Percentiles rank a stretch among this genome's conserved stretches.
Evolutionary conservation across 164 flowering plant genomes (phyloP).

Genomic region (Vitis riparia): DNA sequence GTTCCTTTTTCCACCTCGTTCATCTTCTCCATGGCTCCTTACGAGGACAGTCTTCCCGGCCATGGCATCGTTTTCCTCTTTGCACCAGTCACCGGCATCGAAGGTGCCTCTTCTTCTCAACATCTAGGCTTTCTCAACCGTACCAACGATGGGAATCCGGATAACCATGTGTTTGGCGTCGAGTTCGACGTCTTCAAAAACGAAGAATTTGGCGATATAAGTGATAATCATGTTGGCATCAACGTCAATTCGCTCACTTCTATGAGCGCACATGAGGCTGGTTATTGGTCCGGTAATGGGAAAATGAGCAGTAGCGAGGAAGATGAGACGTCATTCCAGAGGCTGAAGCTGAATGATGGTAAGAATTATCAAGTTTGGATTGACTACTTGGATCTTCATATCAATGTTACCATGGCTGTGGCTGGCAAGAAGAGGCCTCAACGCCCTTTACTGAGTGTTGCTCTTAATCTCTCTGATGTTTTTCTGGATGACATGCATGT

Average conservation of each 20-base stretch:
- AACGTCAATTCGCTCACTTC: conserved; percentile 57
- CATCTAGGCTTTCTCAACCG: conserved; percentile 49
- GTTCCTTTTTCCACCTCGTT: conserved; percentile 41
- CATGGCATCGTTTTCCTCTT: conserved; percentile 65
- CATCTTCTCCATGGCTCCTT: conserved; percentile 64
- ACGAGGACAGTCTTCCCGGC: conserved; percentile 35
- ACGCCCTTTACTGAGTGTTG: conserved; percentile 23
- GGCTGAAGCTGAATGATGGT: conserved; percentile 27
- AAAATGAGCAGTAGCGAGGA: background rate
- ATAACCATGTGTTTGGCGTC: conserved; percentile 55
- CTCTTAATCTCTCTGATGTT: conserved; percentile 29
- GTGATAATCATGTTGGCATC: conserved; percentile 61
- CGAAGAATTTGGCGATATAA: conserved; percentile 47
- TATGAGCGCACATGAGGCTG: conserved; percentile 30
- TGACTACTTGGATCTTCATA: conserved; percentile 21
- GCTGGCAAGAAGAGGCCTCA: conserved; percentile 33
- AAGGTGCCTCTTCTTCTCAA: conserved; percentile 41
- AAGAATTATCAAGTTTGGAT: conserved; percentile 50
- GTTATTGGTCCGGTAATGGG: conserved; percentile 37
- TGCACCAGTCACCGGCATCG: conserved; percentile 37
- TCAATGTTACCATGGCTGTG: conserved; percentile 40
- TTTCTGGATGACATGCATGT: conserved; percentile 43
- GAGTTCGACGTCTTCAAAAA: conserved; percentile 64
- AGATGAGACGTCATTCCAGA: conserved; percentile 13
- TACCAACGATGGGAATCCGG: conserved; percentile 31